A percentile compares a stretch with the other conserved stretches of the same genome.
Evolutionary conservation across 352 stramenopile species (phyloP).

Genomic region (Plasmopara muralis): DNA sequence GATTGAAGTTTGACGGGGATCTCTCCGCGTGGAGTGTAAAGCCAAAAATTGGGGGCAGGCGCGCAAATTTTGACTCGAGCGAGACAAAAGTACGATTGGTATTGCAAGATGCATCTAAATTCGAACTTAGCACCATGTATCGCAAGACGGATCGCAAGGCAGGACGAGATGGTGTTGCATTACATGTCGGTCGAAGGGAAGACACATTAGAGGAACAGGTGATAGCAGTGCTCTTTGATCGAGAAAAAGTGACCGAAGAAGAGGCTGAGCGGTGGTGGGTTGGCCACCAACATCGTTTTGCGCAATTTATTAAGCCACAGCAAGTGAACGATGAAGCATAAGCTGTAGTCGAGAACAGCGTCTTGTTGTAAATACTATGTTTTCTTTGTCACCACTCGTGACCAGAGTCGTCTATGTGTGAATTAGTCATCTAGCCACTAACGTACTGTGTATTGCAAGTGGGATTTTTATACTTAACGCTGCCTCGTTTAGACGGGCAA

Average conservation of each 20-base stretch:
- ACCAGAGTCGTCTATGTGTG: too few relatives aligned
- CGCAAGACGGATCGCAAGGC: conserved; percentile 76
- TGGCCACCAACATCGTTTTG: conserved; percentile 65
- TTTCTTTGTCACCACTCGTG: too few relatives aligned
- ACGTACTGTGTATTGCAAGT: too few relatives aligned
- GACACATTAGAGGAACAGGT: conserved; percentile 77
- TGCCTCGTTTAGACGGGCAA: too few relatives aligned
- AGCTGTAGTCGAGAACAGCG: too few relatives aligned
- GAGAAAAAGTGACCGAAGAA: conserved; percentile 71
- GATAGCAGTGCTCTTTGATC: conserved; percentile 79
- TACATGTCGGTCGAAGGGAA: conserved; percentile 68
- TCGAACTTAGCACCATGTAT: conserved; percentile 82
- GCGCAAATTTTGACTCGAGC: conserved; percentile 60
- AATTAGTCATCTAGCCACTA: too few relatives aligned
- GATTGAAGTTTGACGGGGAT: conserved; percentile 4
- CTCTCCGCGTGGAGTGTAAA: conserved; percentile 37
- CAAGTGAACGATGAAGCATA: conserved; percentile 6
- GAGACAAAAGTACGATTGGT: conserved; percentile 68
- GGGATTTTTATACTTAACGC: too few relatives aligned
- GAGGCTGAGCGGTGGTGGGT: conserved; percentile 70
- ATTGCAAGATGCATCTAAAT: conserved; percentile 65
- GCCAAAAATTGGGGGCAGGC: conserved; percentile 41
- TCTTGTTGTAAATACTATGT: too few relatives aligned
- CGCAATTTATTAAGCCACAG: conserved; percentile 19
- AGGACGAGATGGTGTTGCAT: conserved; percentile 58